Base-by-base conservation (phyloP, 768 basidiomycete genomes). In the Pulveroboletus ravenelii region DNA sequence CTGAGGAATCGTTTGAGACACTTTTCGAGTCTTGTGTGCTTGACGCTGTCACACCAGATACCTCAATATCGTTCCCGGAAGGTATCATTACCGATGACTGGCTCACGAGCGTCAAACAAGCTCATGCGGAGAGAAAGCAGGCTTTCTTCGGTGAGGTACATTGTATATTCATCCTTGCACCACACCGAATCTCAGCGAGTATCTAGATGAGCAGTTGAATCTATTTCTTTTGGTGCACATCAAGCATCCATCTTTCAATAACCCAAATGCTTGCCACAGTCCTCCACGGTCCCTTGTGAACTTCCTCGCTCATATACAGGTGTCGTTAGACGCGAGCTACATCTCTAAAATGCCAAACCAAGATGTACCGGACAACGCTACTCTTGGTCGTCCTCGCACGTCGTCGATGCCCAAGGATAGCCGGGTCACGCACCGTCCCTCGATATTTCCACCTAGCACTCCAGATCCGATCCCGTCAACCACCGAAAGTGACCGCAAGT, bases 401-500 rank as follows among this genome's bases (percentile, higher is more conserved):
- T 72, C 74, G n/a, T 76, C 79, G 17, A 64, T 71, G 46, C 62
- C 58, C 27, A 72, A 68, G 40, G 61, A 70, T 5, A 68, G 72
- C 42, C 62, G 71, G 7, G 43, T 60, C 10, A 17, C 74, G 56
- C 58, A 63, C 17, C 78, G 80, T 53, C 84, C 86, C 2, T 82
- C 85, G 3, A 85, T 90, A 59, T 78, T 87, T 55, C 90, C 89
- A 27, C 91, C 91, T 1, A 74, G 73, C 45, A 96, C 93, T 0
- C 93, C 93, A 0, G 84, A 87, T 63, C 93, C 93, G 2, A 85
- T 84, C 14, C 93, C 93, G 1, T 72, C 78, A 1, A 84, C 87
- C 25, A 75, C 78, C 0, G 83, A 85, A 30, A 75, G 78, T 14
- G 93, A 96, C 67, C 76, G 79, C 39, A 78, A 81, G 62, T 96